Evolutionary conservation across 345 rosid genomes (phyloP), one percentile per base, ranked within the genome.

Genomic region (Populus euphratica): DNA sequence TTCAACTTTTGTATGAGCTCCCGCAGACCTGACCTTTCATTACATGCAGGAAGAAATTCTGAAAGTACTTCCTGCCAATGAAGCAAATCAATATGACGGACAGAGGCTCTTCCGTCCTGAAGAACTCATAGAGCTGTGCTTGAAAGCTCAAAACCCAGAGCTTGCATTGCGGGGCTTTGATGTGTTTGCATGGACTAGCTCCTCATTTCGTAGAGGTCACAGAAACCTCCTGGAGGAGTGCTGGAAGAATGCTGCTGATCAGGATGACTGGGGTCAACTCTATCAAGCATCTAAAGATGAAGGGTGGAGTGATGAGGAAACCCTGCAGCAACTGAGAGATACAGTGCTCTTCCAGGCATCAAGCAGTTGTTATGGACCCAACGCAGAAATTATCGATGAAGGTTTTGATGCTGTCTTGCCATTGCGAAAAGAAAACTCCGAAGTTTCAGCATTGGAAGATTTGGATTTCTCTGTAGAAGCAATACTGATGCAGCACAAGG

Each of bases 291-390:
- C 86, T 3, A 59, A 52, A 0, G 79, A 81, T 0, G 92, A 96
- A 87, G 99, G 98, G 21, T 93, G 98, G 97, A 89, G 90, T 33
- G 99, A 96, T 8, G 90, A 89, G 72, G 98, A 93, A 83, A 96
- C 88, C 54, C 63, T 91, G 78, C 86, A 83, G 77, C 88, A 86
- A 44, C 90, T 93, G 72, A 87, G 85, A 56, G 83, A 77, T 72
- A 96, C 99, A 0, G 80, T 87, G 31, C 91, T 93, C 54, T 96
- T 90, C 86, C 93, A 87, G 81, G 97, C 97, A 72, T 90, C 97
- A 1, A 84, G 81, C 70, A 80, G 81, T 79, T 93, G 94, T 78
- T 93, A 96, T 1, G 96, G 97, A 33, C 87, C 94, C 20, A 72
- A 79, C 54, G 90, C 89, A 23, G 92, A 91, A 76, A 82, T 82